Conservation (phyloP, 2,329 filamentous ascomycete species). For the Cladophialophora psammophila region DNA sequence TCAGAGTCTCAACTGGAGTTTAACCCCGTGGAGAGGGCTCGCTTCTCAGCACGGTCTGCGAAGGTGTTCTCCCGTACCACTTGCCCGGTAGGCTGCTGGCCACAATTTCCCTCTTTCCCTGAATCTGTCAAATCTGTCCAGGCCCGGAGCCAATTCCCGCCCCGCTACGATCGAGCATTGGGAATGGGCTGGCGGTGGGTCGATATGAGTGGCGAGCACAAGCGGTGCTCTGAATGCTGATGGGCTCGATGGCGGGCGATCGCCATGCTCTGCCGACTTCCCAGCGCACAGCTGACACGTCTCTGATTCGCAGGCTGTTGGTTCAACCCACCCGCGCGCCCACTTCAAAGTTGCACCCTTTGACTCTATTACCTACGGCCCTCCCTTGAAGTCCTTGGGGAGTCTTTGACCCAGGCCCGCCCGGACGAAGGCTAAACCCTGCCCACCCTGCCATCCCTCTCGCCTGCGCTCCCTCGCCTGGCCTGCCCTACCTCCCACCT, state of each 20-base stretch:
- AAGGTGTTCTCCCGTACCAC: not conserved
- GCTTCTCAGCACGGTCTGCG: not conserved
- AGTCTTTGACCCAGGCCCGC: slow-evolving; percentile 23
- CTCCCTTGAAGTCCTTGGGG: not conserved
- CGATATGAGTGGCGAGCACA: slow-evolving; percentile 31
- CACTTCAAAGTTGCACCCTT: no score
- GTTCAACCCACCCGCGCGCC: slow-evolving; percentile 16
- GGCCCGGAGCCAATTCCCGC: slow-evolving; percentile 32
- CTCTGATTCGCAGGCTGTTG: slow-evolving; percentile 35
- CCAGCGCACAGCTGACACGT: slow-evolving; percentile 36
- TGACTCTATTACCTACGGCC: no score
- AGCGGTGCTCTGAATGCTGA: slow-evolving; percentile 24
- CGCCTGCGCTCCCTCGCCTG: slow-evolving; percentile 29
- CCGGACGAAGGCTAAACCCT: slow-evolving; percentile 15
- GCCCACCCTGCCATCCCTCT: slow-evolving; percentile 27
- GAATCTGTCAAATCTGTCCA: slow-evolving; percentile 14
- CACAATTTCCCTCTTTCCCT: slow-evolving; percentile 12
- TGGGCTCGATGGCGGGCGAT: slow-evolving; percentile 34
- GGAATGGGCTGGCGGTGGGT: slow-evolving; percentile 25
- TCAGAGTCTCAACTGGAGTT: not conserved
- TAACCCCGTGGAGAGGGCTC: slow-evolving; percentile 3
- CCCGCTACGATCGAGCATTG: slow-evolving; percentile 23
- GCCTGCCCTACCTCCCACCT: slow-evolving; percentile 18
- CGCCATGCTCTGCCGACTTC: slow-evolving; percentile 34
- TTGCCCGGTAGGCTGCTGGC: slow-evolving; percentile 9